phyloP scores from a whole-genome alignment of 345 rosid genomes.

The Arabis hirsuta region DNA sequence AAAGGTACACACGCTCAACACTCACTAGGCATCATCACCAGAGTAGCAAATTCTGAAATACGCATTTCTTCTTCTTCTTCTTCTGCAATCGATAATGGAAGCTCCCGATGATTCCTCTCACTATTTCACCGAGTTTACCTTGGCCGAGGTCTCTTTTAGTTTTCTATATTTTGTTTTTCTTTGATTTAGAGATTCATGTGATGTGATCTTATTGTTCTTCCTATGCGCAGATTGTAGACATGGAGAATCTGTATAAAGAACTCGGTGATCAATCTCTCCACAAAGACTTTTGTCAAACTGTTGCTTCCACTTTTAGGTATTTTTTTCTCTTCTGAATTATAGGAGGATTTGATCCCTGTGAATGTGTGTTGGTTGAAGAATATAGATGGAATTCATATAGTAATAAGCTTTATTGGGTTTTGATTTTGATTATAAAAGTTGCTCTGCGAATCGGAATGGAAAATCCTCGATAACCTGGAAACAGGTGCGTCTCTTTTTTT shows the following conservation, averaged over 20 bases:
- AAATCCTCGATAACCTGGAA: conserved; percentile 67
- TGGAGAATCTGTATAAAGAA: conserved; percentile 75
- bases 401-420: background rate
- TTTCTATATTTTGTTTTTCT: background rate
- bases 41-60: background rate
- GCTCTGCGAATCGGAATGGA: conserved; percentile 53
- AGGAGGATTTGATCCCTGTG: background rate
- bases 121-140: conserved; percentile 45
- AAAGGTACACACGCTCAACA: background rate
- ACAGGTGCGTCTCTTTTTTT: conserved; percentile 54
- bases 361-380: background rate
- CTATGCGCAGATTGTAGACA: conserved; percentile 59
- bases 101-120: conserved; percentile 42
- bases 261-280: conserved; percentile 56
- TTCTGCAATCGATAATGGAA: conserved; percentile 22
- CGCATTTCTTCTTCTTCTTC: background rate
- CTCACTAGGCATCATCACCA: conserved; percentile 8
- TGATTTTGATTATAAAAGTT: conserved; percentile 44
- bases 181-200: conserved; percentile 20
- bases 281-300: conserved; percentile 59
- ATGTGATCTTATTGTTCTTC: background rate
- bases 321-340: background rate
- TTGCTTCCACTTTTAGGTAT: conserved; percentile 74
- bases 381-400: background rate
- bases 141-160: conserved; percentile 45